These are phyloP conservation scores for Bruguiera parviflora DNA, from an alignment of 345 rosid species.

Conservation along the genomic window DNA sequence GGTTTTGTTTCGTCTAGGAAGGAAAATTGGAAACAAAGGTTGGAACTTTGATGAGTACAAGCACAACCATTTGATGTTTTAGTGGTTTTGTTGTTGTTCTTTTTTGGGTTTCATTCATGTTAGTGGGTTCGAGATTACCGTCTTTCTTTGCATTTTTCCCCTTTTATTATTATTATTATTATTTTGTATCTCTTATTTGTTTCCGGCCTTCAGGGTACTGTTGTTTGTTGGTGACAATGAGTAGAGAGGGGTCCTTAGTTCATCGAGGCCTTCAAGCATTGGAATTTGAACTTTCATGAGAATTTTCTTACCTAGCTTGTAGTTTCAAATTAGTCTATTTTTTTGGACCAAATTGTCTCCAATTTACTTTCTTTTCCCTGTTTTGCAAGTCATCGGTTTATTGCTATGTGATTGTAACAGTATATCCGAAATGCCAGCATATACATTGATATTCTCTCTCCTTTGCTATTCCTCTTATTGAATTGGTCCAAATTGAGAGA, in stretches of 20 bases:
- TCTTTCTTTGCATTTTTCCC: background rate
- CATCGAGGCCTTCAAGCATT: constrained; percentile 1
- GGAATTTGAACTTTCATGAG: constrained; percentile 5
- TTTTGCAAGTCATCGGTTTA: no score
- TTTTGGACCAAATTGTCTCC: background rate
- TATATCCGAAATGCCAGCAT: background rate
- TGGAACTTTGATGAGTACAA: background rate
- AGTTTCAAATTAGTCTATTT: background rate
- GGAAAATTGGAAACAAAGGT: constrained; percentile 6
- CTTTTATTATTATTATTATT: no score
- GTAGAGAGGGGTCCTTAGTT: background rate
- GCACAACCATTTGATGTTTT: background rate
- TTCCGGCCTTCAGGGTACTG: background rate
- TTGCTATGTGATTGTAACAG: background rate
- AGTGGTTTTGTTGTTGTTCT: background rate
- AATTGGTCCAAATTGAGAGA: background rate
- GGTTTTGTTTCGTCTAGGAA: constrained; percentile 14
- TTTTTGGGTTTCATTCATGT: background rate
- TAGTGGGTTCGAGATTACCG: background rate
- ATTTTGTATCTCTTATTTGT: background rate
- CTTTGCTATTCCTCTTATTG: background rate
- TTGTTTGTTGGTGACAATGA: background rate
- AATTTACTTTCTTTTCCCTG: background rate
- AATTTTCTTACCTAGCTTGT: background rate
- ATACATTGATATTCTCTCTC: background rate